Evolutionary conservation across 257 asterid species (phyloP), one percentile per base, ranked within the genome.

Genomic region (Ballota nigra): DNA sequence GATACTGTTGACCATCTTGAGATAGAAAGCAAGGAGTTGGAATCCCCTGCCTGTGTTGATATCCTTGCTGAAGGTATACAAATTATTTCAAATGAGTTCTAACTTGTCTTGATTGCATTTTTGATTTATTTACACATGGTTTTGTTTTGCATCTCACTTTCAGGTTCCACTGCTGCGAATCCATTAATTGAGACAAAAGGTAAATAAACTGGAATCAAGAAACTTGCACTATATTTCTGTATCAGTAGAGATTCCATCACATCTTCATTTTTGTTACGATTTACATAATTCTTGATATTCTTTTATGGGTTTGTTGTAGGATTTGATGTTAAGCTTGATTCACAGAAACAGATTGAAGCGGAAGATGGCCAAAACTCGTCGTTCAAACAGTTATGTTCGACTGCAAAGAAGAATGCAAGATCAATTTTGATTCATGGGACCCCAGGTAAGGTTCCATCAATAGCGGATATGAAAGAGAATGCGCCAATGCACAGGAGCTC

Each of bases 341-440:
- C 77, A 53, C 69, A 45, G 52, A 45, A 67, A 49, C 70, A 82
- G 68, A 20, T 22, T 2, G 63, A 66, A 63, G 52, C 55, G 16
- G 40, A 34, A 36, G 76, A 55, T 9, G 29, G 6, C 5, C 55
- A 28, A 16, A 38, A 26, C 29, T 70, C 70, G 8, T 65, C 78
- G 8, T 67, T 75, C 33, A 38, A 69, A 52, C 65, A 41, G 58
- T 45, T 47, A 24, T 31, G 8, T 36, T 65, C 78, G 26, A 71
- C 75, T 6, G 75, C 47, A 63, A 79, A 64, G 82, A 82, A 79
- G 71, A 71, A 82, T 4, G 81, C 77, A 5, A 83, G 92, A 78
- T 78, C 86, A 74, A 87, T 87, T 51, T 53, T 87, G 79, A 86
- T 87, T 52, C 96, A 84, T 57, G 96, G 88, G 52, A 91, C 97